phyloP scores from a whole-genome alignment of 306 rosid genomes.

The Hippophae rhamnoides region DNA sequence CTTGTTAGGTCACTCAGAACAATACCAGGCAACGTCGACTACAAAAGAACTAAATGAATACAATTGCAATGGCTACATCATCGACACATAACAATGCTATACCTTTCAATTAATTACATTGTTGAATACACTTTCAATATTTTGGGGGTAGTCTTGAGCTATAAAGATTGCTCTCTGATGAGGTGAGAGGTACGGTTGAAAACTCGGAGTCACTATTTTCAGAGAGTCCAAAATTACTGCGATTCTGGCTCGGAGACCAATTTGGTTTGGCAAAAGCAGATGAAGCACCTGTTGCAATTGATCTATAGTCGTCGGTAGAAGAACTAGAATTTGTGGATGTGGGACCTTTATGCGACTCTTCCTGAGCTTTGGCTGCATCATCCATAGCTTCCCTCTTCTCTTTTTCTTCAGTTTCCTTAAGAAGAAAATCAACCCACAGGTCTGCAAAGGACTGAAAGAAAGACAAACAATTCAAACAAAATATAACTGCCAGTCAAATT shows the following conservation, averaged over 20 bases:
- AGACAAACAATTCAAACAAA: constrained; percentile 9
- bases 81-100: constrained; percentile 37
- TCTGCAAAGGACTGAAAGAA: constrained; percentile 86
- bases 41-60: constrained; percentile 62
- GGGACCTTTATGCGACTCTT: constrained; percentile 28
- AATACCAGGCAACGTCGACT: background rate
- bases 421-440: constrained; percentile 98
- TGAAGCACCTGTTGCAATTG: constrained; percentile 23
- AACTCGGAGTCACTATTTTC: constrained; percentile 67
- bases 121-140: constrained; percentile 30
- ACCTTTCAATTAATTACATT: constrained; percentile 57
- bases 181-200: constrained; percentile 81
- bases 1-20: no score
- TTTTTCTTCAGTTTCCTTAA: constrained; percentile 80
- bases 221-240: constrained; percentile 35
- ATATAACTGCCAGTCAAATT: background rate
- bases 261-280: constrained; percentile 22
- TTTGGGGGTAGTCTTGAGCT: constrained; percentile 41
- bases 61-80: constrained; percentile 27
- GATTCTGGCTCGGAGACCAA: constrained; percentile 33
- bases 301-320: constrained; percentile 20
- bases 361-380: constrained; percentile 28
- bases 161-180: constrained; percentile 45
- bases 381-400: constrained; percentile 61
- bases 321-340: constrained; percentile 9